A percentile compares a stretch with the other conserved stretches of the same genome.
phyloP scores from a whole-genome alignment of 441 rosid genomes.

The Syzygium syzygioides region DNA sequence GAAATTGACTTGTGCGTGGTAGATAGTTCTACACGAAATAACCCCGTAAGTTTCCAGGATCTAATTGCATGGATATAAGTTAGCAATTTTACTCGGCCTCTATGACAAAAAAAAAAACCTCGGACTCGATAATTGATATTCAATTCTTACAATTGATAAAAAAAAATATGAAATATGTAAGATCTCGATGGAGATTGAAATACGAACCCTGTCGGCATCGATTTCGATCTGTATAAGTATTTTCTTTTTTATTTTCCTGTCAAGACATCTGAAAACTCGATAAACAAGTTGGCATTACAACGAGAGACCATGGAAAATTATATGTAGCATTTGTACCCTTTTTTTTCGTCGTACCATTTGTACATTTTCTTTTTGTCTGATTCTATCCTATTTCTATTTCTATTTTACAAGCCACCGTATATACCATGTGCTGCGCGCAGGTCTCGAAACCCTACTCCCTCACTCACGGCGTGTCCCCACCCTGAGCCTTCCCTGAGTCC shows the following conservation, averaged over 20 bases:
- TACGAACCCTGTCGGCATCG: not conserved
- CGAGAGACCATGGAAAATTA: not conserved
- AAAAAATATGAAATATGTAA: not conserved
- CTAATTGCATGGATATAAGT: no score
- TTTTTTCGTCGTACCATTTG: no score
- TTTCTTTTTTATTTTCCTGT: not conserved
- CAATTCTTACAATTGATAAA: not conserved
- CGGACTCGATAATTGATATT: no score
- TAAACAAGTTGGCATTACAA: not conserved
- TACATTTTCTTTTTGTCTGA: no score
- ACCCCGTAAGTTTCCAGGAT: not conserved
- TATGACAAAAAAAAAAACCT: no score
- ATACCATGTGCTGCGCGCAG: no score
- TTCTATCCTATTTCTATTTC: no score
- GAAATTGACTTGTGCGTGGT: fast-evolving
- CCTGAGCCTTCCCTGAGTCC: no score
- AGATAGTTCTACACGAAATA: not conserved
- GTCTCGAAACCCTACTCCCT: no score
- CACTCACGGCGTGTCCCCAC: no score
- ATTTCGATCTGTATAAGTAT: no score
- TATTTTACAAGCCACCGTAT: no score
- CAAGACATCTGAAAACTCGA: not conserved
- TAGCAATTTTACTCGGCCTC: not conserved
- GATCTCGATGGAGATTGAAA: not conserved
- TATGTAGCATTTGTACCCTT: not conserved